A percentile compares a stretch with the other conserved stretches of the same genome.
These are phyloP conservation scores for Selenicereus undatus DNA, from an alignment of 148 eudicot species.

Conservation along the genomic window DNA sequence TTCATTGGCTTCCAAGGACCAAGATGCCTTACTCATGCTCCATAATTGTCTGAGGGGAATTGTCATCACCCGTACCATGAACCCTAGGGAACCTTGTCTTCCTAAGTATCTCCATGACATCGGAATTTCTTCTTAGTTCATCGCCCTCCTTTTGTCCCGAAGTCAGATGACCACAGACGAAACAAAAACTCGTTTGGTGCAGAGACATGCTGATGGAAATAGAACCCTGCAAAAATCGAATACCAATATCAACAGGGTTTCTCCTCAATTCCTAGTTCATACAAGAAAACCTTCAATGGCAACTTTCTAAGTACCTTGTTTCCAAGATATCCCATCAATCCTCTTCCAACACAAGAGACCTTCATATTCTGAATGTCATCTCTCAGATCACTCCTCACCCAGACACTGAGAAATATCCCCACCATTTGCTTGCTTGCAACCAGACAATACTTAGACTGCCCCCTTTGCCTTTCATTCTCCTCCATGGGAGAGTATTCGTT, in stretches of 20 bases:
- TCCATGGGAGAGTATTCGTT: constrained; percentile 45
- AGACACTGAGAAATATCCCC: constrained; percentile 79
- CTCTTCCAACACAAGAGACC: constrained; percentile 97
- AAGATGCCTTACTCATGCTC: constrained; percentile 74
- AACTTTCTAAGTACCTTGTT: constrained; percentile 60
- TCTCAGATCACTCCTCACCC: constrained; percentile 85
- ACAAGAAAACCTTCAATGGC: not conserved
- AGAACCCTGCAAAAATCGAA: constrained; percentile 67
- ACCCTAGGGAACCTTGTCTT: constrained; percentile 89
- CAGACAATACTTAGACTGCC: constrained; percentile 68
- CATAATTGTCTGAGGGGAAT: constrained; percentile 82
- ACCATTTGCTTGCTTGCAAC: constrained; percentile 99
- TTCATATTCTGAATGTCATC: constrained; percentile 76
- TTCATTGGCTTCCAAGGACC: not conserved
- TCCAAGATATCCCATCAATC: constrained; percentile 98
- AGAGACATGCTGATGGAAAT: constrained; percentile 95
- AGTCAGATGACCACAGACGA: constrained; percentile 85
- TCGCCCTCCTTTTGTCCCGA: constrained; percentile 96
- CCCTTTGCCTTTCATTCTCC: constrained; percentile 47
- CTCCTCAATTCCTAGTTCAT: not conserved
- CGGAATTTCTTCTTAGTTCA: constrained; percentile 88
- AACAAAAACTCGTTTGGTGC: constrained; percentile 97
- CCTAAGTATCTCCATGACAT: constrained; percentile 87
- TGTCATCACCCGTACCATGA: constrained; percentile 53
- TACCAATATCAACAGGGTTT: constrained; percentile 7